These are phyloP conservation scores for Populus nigra DNA, from an alignment of 345 rosid species.

Conservation along the genomic window DNA sequence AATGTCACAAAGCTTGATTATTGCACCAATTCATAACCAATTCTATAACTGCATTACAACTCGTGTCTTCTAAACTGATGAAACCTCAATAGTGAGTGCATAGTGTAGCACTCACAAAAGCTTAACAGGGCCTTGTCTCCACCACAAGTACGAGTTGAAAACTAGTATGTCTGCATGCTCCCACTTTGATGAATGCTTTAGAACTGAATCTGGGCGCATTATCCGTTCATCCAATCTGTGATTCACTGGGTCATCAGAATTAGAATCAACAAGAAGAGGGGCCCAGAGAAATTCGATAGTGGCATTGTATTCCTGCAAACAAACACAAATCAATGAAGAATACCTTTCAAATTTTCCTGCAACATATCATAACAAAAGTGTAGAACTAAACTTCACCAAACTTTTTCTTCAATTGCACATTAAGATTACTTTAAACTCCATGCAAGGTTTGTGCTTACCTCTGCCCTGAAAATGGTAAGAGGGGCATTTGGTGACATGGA, in stretches of 20 bases:
- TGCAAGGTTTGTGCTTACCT: slow-evolving; percentile 43
- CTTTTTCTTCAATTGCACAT: too few species aligned
- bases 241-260: slow-evolving; percentile 97
- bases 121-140: slow-evolving; percentile 97
- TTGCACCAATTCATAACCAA: not conserved
- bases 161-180: slow-evolving; percentile 84
- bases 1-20: slow-evolving; percentile 8
- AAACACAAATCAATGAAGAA: slow-evolving; percentile 1
- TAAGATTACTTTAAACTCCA: too few species aligned
- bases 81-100: slow-evolving; percentile 3
- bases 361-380: not conserved
- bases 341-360: not conserved
- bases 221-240: slow-evolving; percentile 75
- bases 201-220: slow-evolving; percentile 84
- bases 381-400: not conserved
- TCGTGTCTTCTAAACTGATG: slow-evolving; percentile 1
- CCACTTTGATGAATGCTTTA: slow-evolving; percentile 84
- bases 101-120: slow-evolving; percentile 50
- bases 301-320: slow-evolving; percentile 81
- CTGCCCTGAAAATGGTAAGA: slow-evolving; percentile 87
- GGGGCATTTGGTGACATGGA: slow-evolving; percentile 86
- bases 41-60: not conserved
- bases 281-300: slow-evolving; percentile 94
- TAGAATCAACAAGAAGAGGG: slow-evolving; percentile 90
- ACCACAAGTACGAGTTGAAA: slow-evolving; percentile 95